Evolutionary conservation across 1,139 yeast species (phyloP), one percentile per base, ranked within the genome.

Genomic region (Pichia sp.): DNA sequence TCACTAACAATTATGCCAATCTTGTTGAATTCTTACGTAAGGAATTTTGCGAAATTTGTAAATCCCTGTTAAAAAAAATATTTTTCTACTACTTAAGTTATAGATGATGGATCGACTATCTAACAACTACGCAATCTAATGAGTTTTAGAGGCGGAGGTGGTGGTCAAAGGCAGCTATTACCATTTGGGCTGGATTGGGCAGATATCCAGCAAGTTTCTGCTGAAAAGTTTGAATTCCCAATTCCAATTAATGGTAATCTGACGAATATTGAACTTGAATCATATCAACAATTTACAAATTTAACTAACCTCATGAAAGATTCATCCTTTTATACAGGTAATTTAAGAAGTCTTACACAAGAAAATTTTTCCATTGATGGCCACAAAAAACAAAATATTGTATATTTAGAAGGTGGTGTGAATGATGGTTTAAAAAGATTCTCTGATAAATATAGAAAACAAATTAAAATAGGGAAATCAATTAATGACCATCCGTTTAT

Each of bases 401-500:
- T 49, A 2, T 61, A 57, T 47, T 50, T 62, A 19, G 72, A 71
- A 54, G 76, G 70, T 34, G 77, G 78, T 22, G 67, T 73, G 5
- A 72, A 73, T 52, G 79, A 84, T 64, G 89, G 89, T 0, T 77
- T 87, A 43, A 80, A 82, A 61, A 74, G 96, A 61, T 86, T 85
- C 64, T 79, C 90, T 4, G 96, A 87, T 66, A 76, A 74, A 62
- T 87, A 84, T 66, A 75, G 85, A 59, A 85, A 85, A 64, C 83
- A 81, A 57, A 79, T 87, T 53, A 84, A 80, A 62, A 77, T 84
- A n/a, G 93, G 93, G 1, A 76, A 85, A 52, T 83, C 95, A 4
- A 79, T 87, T 19, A 86, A 84, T 58, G 95, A 87, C 54, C 95
- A 88, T 69, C 96, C 96, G 1, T 89, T 84, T 65, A 77, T 78